Evolutionary conservation across 2,329 filamentous ascomycete genomes (phyloP).

Genomic region (Fusarium coicis): DNA sequence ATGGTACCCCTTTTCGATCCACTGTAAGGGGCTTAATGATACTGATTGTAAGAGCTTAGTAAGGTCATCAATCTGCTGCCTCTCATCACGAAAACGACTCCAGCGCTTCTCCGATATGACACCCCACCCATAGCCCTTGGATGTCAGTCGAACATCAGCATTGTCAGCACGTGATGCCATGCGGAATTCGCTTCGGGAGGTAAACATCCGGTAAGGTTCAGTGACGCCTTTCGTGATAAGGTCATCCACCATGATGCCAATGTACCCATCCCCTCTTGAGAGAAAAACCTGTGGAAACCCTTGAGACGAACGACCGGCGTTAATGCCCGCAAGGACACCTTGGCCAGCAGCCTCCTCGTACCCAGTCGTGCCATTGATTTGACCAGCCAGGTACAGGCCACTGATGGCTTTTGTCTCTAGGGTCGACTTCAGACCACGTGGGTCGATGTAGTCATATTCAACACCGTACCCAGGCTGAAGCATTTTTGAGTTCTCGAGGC

Average conservation of each 20-base stretch:
- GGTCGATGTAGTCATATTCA: constrained; percentile 98
- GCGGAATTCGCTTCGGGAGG: constrained; percentile 92
- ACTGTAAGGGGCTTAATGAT: constrained; percentile 69
- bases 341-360: constrained; percentile 98
- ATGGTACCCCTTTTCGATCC: constrained; percentile 76
- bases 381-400: constrained; percentile 91
- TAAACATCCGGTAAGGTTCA: constrained; percentile 99
- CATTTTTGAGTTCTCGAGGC: constrained; percentile 90
- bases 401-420: constrained; percentile 92
- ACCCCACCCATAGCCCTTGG: constrained; percentile 79
- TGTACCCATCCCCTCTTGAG: constrained; percentile 89
- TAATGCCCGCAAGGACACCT: constrained; percentile 91
- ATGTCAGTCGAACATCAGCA: constrained; percentile 86
- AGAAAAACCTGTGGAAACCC: constrained; percentile 74
- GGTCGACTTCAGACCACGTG: constrained; percentile 85
- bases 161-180: constrained; percentile 95
- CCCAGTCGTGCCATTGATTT: constrained; percentile 98
- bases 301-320: constrained; percentile 84
- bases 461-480: constrained; percentile 96
- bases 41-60: constrained; percentile 68
- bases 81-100: constrained; percentile 73
- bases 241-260: constrained; percentile 99
- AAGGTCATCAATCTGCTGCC: constrained; percentile 74
- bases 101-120: constrained; percentile 84
- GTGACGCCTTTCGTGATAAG: constrained; percentile 96